Conservation (phyloP, 2,329 filamentous ascomycete genomes). For the Pezicula carpinea region DNA sequence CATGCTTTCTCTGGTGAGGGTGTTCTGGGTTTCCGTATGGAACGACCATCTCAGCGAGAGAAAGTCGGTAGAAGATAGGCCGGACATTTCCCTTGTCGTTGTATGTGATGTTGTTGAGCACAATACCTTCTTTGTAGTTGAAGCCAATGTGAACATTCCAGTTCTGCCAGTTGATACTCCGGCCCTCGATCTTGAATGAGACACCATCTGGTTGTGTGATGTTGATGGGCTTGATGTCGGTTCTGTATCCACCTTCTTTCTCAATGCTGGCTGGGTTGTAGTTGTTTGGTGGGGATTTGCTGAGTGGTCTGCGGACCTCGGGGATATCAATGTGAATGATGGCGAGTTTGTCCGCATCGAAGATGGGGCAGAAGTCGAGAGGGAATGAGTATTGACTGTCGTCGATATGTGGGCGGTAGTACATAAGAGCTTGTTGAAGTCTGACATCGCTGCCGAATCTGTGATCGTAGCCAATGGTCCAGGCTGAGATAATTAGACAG, state of each 20-base stretch:
- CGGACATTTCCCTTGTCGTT: constrained; percentile 76
- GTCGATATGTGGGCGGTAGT: constrained; percentile 81
- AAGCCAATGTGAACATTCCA: constrained; percentile 92
- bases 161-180: constrained; percentile 82
- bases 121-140: constrained; percentile 89
- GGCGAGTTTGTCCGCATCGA: constrained; percentile 71
- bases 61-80: constrained; percentile 83
- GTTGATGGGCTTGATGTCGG: constrained; percentile 78
- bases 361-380: constrained; percentile 91
- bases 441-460: constrained; percentile 74
- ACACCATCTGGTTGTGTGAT: constrained; percentile 87
- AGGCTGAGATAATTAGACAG: constrained; percentile 46
- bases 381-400: constrained; percentile 89
- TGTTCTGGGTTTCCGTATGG: constrained; percentile 80
- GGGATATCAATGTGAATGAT: constrained; percentile 60
- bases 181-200: constrained; percentile 72
- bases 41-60: constrained; percentile 89
- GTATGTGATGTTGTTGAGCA: constrained; percentile 85
- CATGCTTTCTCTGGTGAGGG: constrained; percentile 77
- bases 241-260: constrained; percentile 69
- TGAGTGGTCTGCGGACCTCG: constrained; percentile 69
- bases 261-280: constrained; percentile 74
- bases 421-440: constrained; percentile 91
- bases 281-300: constrained; percentile 67
- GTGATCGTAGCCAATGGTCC: constrained; percentile 94